phyloP scores from a whole-genome alignment of 75 land plant species.

The Pinus albicaulis region DNA sequence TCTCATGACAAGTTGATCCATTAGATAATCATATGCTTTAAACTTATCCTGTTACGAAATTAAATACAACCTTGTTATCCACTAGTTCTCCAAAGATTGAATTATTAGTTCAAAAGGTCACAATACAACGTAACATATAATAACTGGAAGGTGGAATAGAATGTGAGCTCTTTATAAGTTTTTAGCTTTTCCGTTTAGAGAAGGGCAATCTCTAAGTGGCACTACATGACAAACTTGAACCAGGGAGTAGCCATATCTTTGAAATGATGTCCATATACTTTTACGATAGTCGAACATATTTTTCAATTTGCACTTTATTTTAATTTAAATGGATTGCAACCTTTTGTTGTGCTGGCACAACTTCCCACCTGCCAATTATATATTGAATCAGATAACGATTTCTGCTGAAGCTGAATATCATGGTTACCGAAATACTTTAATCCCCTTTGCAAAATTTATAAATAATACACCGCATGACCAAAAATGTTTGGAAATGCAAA shows the following conservation, averaged over 20 bases:
- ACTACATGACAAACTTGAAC: too few species aligned
- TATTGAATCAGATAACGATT: background rate
- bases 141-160: background rate
- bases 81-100: background rate
- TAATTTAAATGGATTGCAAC: background rate
- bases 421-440: background rate
- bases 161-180: background rate
- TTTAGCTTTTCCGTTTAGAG: background rate
- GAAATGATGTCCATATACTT: background rate
- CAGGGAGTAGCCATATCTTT: background rate
- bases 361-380: background rate
- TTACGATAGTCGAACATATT: background rate
- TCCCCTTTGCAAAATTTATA: background rate
- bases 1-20: slow-evolving; percentile 1
- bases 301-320: too few species aligned
- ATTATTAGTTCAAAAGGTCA: background rate
- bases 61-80: background rate
- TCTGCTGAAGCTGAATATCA: slow-evolving; percentile 2
- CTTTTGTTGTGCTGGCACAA: background rate
- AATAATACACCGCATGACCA: background rate
- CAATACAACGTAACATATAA: background rate
- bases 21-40: background rate
- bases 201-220: background rate
- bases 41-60: background rate
- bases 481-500: background rate